A percentile compares a stretch with the other conserved stretches of the same genome.
Evolutionary conservation across 306 rosid genomes (phyloP).

Genomic region (Malus sylvestris): DNA sequence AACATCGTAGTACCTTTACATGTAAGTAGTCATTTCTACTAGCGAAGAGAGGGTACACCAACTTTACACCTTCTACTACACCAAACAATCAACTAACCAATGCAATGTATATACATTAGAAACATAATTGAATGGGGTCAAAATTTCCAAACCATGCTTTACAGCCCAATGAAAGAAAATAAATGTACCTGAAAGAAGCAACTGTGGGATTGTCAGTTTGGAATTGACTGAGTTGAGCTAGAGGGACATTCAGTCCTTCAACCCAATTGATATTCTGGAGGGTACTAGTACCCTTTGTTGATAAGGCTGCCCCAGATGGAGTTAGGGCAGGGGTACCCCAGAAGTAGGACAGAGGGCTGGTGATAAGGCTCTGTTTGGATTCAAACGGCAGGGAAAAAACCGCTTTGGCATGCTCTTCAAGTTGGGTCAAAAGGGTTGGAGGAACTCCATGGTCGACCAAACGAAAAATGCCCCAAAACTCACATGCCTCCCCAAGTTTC

Average conservation of each 20-base stretch:
- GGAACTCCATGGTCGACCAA: constrained; percentile 73
- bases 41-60: too few species aligned
- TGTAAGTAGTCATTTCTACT: neutral
- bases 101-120: neutral
- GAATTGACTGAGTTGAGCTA: constrained; percentile 35
- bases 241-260: constrained; percentile 51
- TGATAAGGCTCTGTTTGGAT: constrained; percentile 34
- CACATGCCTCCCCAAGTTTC: constrained; percentile 35
- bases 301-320: constrained; percentile 36
- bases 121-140: neutral
- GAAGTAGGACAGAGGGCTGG: constrained; percentile 43
- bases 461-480: constrained; percentile 62
- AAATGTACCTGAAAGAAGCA: constrained; percentile 35
- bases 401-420: constrained; percentile 26
- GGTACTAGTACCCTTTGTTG: neutral
- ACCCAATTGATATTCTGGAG: constrained; percentile 43
- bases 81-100: neutral
- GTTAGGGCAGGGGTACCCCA: constrained; percentile 69
- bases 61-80: neutral
- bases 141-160: neutral
- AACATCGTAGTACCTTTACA: too few species aligned
- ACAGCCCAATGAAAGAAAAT: neutral
- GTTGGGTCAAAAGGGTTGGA: constrained; percentile 31
- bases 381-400: constrained; percentile 44
- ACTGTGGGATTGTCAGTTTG: constrained; percentile 26